Base-by-base conservation (phyloP, 2,329 filamentous ascomycete species). In the Helicocarpus griseus region DNA sequence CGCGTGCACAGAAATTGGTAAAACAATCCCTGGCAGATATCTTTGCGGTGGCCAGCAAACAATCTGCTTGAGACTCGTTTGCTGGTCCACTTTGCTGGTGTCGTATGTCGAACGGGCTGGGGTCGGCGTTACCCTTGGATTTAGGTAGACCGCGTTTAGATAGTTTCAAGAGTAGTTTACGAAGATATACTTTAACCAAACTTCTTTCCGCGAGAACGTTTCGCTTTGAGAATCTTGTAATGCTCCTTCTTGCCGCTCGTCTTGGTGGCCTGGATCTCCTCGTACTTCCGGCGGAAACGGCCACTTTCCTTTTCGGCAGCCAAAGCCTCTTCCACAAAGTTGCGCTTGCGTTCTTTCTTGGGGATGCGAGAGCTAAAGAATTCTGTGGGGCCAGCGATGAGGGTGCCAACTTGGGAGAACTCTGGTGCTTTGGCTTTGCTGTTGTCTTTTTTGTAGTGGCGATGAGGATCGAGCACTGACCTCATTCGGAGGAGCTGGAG, bases 401-500 rank as follows among this genome's bases (percentile, higher is more conserved):
- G 81, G 5, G 87, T 91, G 52, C 91, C 93, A 26, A 95, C 81
- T 61, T 95, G 88, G 19, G 87, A 94, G 65, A 86, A 97, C 55
- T 89, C 82, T 1, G 93, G 93, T 1, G 85, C 71, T 54, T 81
- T 75, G 53, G 79, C 77, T 64, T 86, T 89, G 51, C 81, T 78
- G 48, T 73, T 79, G 48, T 91, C 84, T 69, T 96, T 97, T 67
- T 91, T 94, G 76, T 95, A 95, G 63, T 91, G 86, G 47, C 86
- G 78, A 66, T 97, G 91, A 0, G 89, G 84, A 58, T 97, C 91
- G 21, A 97, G 77, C 19, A 95, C 84, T 51, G 83, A 85, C 67
- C 93, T 83, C 85, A 96, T 91, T 58, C 88, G 84, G 53, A 98
- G 75, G 9, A 97, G 75, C 69, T 96, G 89, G 48, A 96, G 76